Evolutionary conservation across 257 asterid species (phyloP).

Genomic region (Rhazya stricta): DNA sequence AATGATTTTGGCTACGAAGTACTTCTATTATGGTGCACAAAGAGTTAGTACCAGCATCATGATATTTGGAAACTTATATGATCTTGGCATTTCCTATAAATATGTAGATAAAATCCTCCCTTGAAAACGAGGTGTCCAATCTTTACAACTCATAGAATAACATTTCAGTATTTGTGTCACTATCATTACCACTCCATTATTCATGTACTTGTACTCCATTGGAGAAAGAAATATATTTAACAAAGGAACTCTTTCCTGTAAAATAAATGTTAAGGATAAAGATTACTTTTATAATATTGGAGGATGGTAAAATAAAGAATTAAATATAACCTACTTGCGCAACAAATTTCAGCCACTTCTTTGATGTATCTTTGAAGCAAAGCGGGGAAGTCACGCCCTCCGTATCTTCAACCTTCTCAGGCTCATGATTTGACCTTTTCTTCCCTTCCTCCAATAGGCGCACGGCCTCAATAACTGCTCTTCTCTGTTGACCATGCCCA

Average conservation of each 20-base stretch:
- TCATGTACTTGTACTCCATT: background rate
- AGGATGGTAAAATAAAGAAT: background rate
- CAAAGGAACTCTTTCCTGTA: background rate
- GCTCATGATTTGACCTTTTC: constrained; percentile 34
- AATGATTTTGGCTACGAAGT: background rate
- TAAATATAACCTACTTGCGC: constrained; percentile 48
- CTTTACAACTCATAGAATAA: background rate
- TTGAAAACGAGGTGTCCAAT: background rate
- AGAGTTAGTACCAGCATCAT: background rate
- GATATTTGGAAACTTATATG: background rate
- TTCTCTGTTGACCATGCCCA: constrained; percentile 96
- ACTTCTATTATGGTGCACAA: background rate
- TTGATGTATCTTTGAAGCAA: constrained; percentile 76
- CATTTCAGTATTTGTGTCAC: background rate
- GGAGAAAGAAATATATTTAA: background rate
- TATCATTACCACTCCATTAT: background rate
- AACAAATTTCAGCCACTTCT: constrained; percentile 91
- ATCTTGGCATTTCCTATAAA: background rate
- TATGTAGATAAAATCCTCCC: background rate
- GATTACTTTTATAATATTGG: background rate
- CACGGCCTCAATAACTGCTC: constrained; percentile 81
- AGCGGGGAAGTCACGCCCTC: constrained; percentile 54
- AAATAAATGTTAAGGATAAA: background rate
- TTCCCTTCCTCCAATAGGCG: constrained; percentile 70
- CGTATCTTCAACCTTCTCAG: constrained; percentile 35